Percentiles rank a stretch among this genome's conserved stretches.
Conservation (phyloP, 1,139 yeast species). For the Sugiyamaella novakii region DNA sequence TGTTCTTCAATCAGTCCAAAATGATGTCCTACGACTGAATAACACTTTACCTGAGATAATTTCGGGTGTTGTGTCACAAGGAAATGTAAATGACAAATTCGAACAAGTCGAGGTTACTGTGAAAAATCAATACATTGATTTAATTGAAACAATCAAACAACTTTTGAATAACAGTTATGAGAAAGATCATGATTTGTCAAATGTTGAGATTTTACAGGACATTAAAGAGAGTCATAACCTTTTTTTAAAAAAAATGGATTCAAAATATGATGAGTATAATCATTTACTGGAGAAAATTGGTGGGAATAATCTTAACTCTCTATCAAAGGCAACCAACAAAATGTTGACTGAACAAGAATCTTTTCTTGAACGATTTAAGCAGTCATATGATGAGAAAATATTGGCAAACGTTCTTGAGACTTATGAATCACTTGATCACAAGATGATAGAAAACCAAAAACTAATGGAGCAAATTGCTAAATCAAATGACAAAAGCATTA, state of each 20-base stretch:
- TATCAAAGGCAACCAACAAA: background rate
- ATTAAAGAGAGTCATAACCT: background rate
- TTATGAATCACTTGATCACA: background rate
- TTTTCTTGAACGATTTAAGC: background rate
- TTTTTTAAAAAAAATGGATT: slow-evolving; percentile 1
- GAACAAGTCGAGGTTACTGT: slow-evolving; percentile 1
- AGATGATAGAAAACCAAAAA: background rate
- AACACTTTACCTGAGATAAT: background rate
- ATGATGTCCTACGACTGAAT: background rate
- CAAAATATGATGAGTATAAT: slow-evolving; percentile 4
- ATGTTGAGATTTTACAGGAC: background rate
- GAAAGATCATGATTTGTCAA: background rate
- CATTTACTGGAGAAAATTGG: background rate
- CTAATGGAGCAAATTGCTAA: background rate
- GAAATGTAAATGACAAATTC: background rate
- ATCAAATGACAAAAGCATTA: background rate
- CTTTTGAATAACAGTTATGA: background rate
- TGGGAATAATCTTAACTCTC: background rate
- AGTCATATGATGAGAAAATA: slow-evolving; percentile 1
- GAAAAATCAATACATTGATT: slow-evolving; percentile 4
- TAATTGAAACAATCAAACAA: slow-evolving; percentile 1
- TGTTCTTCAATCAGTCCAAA: background rate
- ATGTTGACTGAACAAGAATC: slow-evolving; percentile 3
- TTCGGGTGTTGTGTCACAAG: background rate
- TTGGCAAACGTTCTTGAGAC: background rate